Evolutionary conservation across 805 yeast genomes (phyloP), one percentile per base, ranked within the genome.

Genomic region (Wickerhamomyces kurtzmanii): DNA sequence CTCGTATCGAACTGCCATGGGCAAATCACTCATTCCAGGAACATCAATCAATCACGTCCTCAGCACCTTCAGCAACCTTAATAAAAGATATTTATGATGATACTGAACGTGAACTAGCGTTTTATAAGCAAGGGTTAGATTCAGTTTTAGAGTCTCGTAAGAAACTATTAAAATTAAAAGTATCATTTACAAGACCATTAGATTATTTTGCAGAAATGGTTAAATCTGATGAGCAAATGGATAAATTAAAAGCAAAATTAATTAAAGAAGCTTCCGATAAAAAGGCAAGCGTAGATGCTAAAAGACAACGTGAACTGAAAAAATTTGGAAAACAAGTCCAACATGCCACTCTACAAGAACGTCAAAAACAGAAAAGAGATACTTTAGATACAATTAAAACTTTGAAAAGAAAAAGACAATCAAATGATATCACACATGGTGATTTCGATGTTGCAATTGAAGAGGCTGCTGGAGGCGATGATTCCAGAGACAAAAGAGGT

Each of bases 121-220:
- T 91, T 46, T 91, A 87, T 57, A 86, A 84, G 52, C 98, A 91
- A 61, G 94, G 94, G 6, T 68, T 91, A 32, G 79, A 72, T 29
- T 93, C 96, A 4, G 91, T 82, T 17, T 57, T 67, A 28, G 71
- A 68, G 41, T 95, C 82, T 15, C 76, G 89, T 47, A 53, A 65
- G 26, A 69, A 71, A 30, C 62, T 82, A 23, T 58, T 75, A 27
- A 75, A 75, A 46, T 67, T 82, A 40, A 77, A 78, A 48, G 75
- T 89, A 18, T 85, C 96, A 34, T 91, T 91, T 53, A 67, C 93
- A 17, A 74, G 98, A 55, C 99, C 99, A 20, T 61, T 72, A 46
- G 98, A 91, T 53, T 91, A 84, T 55, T 91, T 91, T 60, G 99
- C 98, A 12, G 98, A 91, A 59, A 91, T 91, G 98, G 83, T 86